phyloP scores from a whole-genome alignment of 345 rosid genomes.

The Citrus reticulata region DNA sequence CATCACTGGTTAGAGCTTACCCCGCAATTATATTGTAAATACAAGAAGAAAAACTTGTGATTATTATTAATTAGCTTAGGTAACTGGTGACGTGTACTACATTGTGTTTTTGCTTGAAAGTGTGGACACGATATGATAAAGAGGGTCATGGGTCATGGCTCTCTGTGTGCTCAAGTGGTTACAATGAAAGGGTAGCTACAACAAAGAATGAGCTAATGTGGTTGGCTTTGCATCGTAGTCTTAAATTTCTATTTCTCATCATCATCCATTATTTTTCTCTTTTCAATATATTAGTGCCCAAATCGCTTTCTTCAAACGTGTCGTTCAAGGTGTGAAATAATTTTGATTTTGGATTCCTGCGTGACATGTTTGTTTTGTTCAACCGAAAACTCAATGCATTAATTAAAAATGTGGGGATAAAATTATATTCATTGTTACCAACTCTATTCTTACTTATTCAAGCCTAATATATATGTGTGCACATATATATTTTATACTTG shows the following conservation, averaged over 20 bases:
- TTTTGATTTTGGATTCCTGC: not conserved
- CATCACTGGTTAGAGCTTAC: no score
- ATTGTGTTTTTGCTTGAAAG: not conserved
- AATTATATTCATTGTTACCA: not conserved
- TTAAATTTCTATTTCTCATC: not conserved
- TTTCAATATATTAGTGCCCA: not conserved
- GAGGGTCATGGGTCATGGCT: slow-evolving; percentile 3
- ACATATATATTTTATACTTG: not conserved
- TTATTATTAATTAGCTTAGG: not conserved
- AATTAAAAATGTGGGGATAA: not conserved
- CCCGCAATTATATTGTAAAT: no score
- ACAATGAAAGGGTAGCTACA: slow-evolving; percentile 15
- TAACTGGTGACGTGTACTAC: not conserved
- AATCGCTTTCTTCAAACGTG: slow-evolving; percentile 20
- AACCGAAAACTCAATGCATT: not conserved
- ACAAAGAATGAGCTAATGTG: slow-evolving; percentile 4
- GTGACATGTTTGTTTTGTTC: not conserved
- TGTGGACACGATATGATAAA: slow-evolving; percentile 11
- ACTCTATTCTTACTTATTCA: not conserved
- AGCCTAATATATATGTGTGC: not conserved
- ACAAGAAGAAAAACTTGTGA: not conserved
- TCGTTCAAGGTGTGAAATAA: not conserved
- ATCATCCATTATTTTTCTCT: not conserved
- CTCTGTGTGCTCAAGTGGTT: slow-evolving; percentile 7
- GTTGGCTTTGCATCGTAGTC: slow-evolving; percentile 30